A percentile compares a stretch with the other conserved stretches of the same genome.
These are phyloP conservation scores for Penicillium salamii DNA, from an alignment of 495 filamentous ascomycete species.

Conservation along the genomic window DNA sequence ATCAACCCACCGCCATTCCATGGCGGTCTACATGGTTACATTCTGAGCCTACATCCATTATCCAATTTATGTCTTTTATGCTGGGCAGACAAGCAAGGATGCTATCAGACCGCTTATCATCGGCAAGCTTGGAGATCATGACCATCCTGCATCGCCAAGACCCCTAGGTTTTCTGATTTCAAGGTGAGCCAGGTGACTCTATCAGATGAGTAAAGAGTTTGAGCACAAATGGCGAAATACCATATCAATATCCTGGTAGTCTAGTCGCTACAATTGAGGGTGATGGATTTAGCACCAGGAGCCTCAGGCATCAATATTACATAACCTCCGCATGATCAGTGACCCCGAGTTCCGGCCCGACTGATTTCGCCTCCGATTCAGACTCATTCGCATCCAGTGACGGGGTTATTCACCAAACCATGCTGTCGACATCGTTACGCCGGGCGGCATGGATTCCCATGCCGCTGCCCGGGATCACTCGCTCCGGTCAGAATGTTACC, in stretches of 20 bases:
- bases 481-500: slow-evolving; percentile 29
- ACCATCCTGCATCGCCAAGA: neutral
- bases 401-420: slow-evolving; percentile 33
- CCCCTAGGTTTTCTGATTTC: neutral
- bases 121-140: neutral
- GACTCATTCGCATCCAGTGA: slow-evolving; percentile 26
- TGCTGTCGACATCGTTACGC: slow-evolving; percentile 51
- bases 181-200: neutral
- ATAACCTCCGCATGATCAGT: slow-evolving; percentile 42
- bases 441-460: slow-evolving; percentile 39
- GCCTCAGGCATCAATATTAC: slow-evolving; percentile 29
- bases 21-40: too few relatives aligned
- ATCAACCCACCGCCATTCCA: too few relatives aligned
- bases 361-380: slow-evolving; percentile 42
- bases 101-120: neutral
- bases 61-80: too few relatives aligned
- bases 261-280: too few relatives aligned
- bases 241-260: too few relatives aligned
- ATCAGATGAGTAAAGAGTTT: neutral
- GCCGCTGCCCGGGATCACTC: slow-evolving; percentile 39
- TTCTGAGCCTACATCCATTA: too few relatives aligned
- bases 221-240: too few relatives aligned
- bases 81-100: neutral
- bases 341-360: slow-evolving; percentile 34
- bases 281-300: too few relatives aligned